A percentile compares a stretch with the other conserved stretches of the same genome.
phyloP scores from a whole-genome alignment of 2,329 filamentous ascomycete genomes.

The Pseudocercospora vitis region DNA sequence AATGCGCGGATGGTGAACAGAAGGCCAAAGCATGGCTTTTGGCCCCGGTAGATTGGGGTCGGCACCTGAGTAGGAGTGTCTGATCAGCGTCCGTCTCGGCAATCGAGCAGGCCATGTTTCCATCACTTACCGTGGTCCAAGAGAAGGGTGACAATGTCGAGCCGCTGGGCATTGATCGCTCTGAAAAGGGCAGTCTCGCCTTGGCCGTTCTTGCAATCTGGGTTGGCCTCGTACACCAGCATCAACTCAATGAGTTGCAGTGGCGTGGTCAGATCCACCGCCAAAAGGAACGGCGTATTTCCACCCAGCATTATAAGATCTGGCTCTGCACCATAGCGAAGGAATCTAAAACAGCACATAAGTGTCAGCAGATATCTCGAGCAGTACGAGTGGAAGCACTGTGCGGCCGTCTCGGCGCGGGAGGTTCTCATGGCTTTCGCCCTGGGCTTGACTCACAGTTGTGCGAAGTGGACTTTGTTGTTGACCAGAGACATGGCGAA shows the following conservation, averaged over 20 bases:
- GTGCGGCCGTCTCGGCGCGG: too few species aligned
- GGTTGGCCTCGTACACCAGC: constrained; percentile 59
- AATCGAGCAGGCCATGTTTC: too few species aligned
- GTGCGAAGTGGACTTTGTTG: constrained; percentile 58
- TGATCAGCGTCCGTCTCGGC: too few species aligned
- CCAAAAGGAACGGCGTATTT: constrained; percentile 60
- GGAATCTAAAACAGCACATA: too few species aligned
- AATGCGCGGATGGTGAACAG: constrained; percentile 59
- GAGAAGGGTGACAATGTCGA: constrained; percentile 56
- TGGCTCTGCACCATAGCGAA: constrained; percentile 62
- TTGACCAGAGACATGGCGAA: constrained; percentile 53
- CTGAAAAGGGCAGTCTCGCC: constrained; percentile 65
- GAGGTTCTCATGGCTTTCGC: too few species aligned
- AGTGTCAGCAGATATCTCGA: too few species aligned
- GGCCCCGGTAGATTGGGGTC: constrained; percentile 63
- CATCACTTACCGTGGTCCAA: constrained; percentile 61
- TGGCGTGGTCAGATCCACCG: constrained; percentile 61
- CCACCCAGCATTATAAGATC: constrained; percentile 55
- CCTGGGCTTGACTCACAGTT: too few species aligned
- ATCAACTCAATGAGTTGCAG: constrained; percentile 59
- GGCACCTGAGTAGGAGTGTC: too few species aligned
- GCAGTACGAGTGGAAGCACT: too few species aligned
- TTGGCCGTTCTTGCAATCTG: constrained; percentile 60
- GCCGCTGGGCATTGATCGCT: constrained; percentile 57
- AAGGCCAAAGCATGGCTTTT: constrained; percentile 63